Conservation (phyloP, 305 asterid species). For the Fraxinus baroniana region DNA sequence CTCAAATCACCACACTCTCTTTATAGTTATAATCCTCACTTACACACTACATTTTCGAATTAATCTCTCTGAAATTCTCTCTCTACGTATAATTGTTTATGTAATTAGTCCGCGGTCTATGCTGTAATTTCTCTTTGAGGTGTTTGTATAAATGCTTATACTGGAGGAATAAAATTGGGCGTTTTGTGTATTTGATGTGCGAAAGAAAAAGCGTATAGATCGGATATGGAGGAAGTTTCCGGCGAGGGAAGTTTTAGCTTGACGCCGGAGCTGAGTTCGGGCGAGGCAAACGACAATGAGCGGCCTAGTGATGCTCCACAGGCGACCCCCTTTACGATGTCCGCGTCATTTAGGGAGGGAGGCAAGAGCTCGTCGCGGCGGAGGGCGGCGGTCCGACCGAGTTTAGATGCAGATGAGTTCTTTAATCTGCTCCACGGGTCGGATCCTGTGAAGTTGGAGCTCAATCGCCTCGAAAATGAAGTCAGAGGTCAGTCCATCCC, state of each 20-base stretch:
- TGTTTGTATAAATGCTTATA: constrained; percentile 3
- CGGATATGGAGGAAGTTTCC: constrained; percentile 82
- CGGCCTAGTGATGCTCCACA: constrained; percentile 33
- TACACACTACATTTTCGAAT: not conserved
- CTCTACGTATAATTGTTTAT: not conserved
- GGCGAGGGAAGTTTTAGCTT: constrained; percentile 58
- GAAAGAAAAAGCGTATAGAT: constrained; percentile 45
- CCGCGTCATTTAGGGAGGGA: constrained; percentile 74
- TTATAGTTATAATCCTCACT: not conserved
- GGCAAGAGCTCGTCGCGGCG: constrained; percentile 69
- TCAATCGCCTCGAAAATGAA: constrained; percentile 95
- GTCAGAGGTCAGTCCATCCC: constrained; percentile 73
- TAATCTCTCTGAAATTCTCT: not conserved
- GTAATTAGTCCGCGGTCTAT: not conserved
- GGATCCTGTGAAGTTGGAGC: constrained; percentile 99
- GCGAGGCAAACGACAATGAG: constrained; percentile 48
- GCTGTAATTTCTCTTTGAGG: constrained; percentile 7
- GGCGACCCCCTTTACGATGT: constrained; percentile 52
- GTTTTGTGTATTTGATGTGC: constrained; percentile 50
- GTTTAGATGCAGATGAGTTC: constrained; percentile 90
- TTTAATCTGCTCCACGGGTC: constrained; percentile 91
- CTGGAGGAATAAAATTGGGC: not conserved
- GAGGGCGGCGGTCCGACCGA: constrained; percentile 81
- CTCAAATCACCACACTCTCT: not conserved
- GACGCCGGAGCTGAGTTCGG: constrained; percentile 47